Percentiles rank a stretch among this genome's conserved stretches.
Conservation (phyloP, 208 protist species). For the Trypanosoma theileri region DNA sequence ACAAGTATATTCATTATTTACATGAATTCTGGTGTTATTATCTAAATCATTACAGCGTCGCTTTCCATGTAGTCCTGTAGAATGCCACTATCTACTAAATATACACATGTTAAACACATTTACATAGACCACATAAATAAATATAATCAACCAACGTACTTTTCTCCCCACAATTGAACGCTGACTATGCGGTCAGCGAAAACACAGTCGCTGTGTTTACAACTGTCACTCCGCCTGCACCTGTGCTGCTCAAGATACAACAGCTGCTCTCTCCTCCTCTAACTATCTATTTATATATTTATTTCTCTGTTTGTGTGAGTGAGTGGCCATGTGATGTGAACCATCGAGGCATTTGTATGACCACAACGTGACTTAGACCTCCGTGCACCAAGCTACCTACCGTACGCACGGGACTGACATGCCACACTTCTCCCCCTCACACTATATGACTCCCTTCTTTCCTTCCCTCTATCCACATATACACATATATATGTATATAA, state of each 20-base stretch:
- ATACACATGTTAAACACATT: no score
- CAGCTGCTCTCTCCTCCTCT: neutral
- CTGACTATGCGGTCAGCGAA: conserved; percentile 13
- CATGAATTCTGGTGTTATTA: no score
- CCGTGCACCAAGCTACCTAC: conserved; percentile 32
- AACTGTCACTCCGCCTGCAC: conserved; percentile 26
- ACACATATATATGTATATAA: neutral
- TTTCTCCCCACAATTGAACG: no score
- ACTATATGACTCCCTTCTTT: neutral
- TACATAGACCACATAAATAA: no score
- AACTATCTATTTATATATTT: neutral
- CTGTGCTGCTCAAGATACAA: conserved; percentile 23
- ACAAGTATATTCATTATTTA: no score
- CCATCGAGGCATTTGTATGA: conserved; percentile 35
- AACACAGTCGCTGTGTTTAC: conserved; percentile 29
- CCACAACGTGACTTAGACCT: conserved; percentile 22
- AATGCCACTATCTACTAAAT: no score
- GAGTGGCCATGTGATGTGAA: conserved; percentile 7
- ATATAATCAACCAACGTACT: no score
- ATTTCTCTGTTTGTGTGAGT: neutral
- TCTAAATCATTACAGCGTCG: no score
- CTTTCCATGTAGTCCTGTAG: no score
- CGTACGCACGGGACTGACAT: conserved; percentile 29
- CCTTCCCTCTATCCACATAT: conserved; percentile 2
- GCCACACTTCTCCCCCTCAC: neutral